phyloP scores from a whole-genome alignment of 495 filamentous ascomycete genomes.

The Neurospora sp. region DNA sequence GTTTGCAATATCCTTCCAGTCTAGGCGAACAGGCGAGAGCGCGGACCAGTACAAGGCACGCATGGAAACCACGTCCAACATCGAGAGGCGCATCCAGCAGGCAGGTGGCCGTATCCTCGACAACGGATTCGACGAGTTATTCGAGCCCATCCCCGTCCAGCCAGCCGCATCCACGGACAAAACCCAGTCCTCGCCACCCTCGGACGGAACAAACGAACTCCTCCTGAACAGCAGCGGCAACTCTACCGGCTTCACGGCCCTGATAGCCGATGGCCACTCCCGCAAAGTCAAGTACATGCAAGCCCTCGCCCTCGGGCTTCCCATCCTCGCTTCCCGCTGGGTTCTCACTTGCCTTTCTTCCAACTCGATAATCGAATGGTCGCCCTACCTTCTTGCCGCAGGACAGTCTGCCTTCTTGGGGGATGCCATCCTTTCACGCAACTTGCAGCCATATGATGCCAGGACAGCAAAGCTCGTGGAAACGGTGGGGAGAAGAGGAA shows the following conservation, averaged over 20 bases:
- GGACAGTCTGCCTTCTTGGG: constrained; percentile 69
- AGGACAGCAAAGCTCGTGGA: constrained; percentile 43
- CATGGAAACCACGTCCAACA: constrained; percentile 29
- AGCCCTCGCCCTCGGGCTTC: constrained; percentile 80
- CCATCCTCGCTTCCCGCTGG: constrained; percentile 75
- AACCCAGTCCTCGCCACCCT: background rate
- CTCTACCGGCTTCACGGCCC: constrained; percentile 62
- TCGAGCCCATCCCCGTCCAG: constrained; percentile 41
- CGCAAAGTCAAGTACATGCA: constrained; percentile 93
- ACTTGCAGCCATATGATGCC: constrained; percentile 50
- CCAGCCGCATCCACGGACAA: background rate
- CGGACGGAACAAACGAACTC: constrained; percentile 12
- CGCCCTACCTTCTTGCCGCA: constrained; percentile 73
- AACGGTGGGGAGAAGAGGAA: constrained; percentile 46
- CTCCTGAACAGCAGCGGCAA: constrained; percentile 33
- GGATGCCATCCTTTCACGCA: constrained; percentile 67
- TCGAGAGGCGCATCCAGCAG: constrained; percentile 36
- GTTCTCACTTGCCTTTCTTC: constrained; percentile 59
- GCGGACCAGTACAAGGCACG: constrained; percentile 40
- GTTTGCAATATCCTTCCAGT: constrained; percentile 64
- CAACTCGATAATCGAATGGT: constrained; percentile 57
- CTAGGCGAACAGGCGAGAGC: constrained; percentile 36
- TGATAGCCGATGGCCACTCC: constrained; percentile 80
- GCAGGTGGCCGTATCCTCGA: constrained; percentile 65
- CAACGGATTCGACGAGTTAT: constrained; percentile 77